Evolutionary conservation across 2,329 filamentous ascomycete genomes (phyloP).

Genomic region (Botrytis hyacinthi): DNA sequence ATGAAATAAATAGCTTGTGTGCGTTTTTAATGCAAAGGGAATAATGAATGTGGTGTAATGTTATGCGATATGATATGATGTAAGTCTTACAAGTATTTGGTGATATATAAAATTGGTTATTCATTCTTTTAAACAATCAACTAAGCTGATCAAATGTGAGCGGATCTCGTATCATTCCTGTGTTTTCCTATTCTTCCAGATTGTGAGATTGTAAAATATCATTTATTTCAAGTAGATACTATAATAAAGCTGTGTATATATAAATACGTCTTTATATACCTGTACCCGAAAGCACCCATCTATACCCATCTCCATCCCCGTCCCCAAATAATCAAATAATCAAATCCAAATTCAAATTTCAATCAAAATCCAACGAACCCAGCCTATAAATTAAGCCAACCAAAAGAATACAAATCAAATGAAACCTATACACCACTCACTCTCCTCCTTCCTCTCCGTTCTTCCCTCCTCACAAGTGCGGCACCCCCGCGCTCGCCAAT

Average conservation of each 20-base stretch:
- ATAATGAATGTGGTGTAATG: no score
- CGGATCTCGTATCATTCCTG: background rate
- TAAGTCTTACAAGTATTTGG: no score
- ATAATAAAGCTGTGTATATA: background rate
- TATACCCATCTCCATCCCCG: background rate
- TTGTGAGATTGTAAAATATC: background rate
- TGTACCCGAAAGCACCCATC: background rate
- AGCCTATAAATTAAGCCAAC: background rate
- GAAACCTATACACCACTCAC: background rate
- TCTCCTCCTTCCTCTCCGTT: background rate
- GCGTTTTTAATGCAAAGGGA: background rate
- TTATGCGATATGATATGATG: no score
- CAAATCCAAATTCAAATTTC: background rate
- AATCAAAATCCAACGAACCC: background rate
- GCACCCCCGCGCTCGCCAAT: slow-evolving; percentile 73
- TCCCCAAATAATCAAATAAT: background rate
- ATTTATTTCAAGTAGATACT: background rate
- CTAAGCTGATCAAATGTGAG: no score
- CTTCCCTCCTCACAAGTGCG: slow-evolving; percentile 54
- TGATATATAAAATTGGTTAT: no score
- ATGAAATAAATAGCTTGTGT: background rate
- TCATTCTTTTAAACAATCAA: no score
- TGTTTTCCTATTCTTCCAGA: background rate
- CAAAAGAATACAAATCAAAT: background rate
- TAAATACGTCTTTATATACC: background rate